Evolutionary conservation across 1,139 yeast genomes (phyloP), one percentile per base, ranked within the genome.

Genomic region (Geotrichum citri-aurantii): DNA sequence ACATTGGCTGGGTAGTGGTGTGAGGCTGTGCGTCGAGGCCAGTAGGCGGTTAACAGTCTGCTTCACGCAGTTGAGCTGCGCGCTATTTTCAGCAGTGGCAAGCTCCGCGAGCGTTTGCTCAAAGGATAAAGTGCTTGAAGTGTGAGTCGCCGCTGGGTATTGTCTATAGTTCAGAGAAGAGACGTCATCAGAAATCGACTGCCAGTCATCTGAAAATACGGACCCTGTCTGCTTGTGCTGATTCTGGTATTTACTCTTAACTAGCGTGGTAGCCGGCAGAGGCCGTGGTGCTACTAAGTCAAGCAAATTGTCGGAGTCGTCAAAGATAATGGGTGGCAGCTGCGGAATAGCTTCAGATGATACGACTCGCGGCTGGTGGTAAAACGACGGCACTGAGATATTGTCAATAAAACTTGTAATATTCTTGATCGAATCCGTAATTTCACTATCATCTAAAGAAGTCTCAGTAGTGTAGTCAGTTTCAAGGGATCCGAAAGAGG

Each of bases 381-480:
- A 27, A 17, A 12, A 14, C 10, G 37, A 27, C 23, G 27, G 6
- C 8, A 48, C 19, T 8, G 31, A 8, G 14, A 14, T 2, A n/a
- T 10, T 48, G 21, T 29, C 52, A 11, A 49, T 10, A 23, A 49
- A 49, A 37, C 27, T 50, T 29, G 47, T 33, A 11, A 50, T 23
- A 29, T 40, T 29, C 12, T 51, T 40, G 10, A 40, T 8, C 17
- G 54, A 51, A 14, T 40, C 40, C 1, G 48, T 24, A 40, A 42
- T 21, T 17, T 49, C 47, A 8, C 29, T 5, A 7, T 52, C 59
- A 24, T 52, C 53, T 27, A 48, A 27, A 19, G 59, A 48, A 23
- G 57, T 54, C 48, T 59, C 61, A 21, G 52, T 50, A 7, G 59
- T 54, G 40, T 51, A 51, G 42, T 53, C 49, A 4, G 57, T 52